Base-by-base conservation (phyloP, 2,329 filamentous ascomycete species). In the Huntiella bhutanensis region DNA sequence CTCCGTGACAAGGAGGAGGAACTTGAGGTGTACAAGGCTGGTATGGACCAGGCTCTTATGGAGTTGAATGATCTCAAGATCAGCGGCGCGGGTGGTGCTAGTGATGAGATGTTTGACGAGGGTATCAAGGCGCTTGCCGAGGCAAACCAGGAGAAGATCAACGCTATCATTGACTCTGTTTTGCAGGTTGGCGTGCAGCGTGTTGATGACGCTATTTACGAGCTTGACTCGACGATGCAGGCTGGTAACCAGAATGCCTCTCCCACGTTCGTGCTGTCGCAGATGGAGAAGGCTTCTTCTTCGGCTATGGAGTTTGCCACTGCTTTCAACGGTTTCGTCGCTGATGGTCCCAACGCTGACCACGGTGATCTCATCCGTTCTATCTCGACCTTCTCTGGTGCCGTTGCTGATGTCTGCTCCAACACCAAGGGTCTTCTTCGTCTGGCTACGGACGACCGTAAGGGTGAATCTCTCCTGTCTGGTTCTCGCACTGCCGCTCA, bases 181-280 rank as follows among this genome's bases (percentile, higher is more conserved):
- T 69, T 98, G 35, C 87, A 96, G 59, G 80, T 84, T 42, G 91
- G 87, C 54, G 85, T 96, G 16, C 79, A 91, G 56, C 80, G 91
- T 39, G 87, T 98, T 11, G 91, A 98, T 56, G 91, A 98, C 62
- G 86, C 91, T 38, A 69, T 98, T 33, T 98, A 98, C 64, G 91
- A 98, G 62, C 70, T 98, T 38, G 91, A 98, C 62, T 96, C 91
- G 15, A 82, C 82, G 15, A 96, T 96, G 86, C 88, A 96, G 60
- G 91, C 88, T 36, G 91, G 91, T 61, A 98, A 98, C 65, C 91
- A 96, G 64, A 98, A 92, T 57, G 91, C 91, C 1, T 93, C 87
- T 36, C 86, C 91, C 11, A 76, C 88, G 1, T 96, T 92, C 58
- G 87, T 98, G 10, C 70, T 98, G 43, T 96, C 88, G 2, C 88